phyloP scores from a whole-genome alignment of 2,329 filamentous ascomycete species.

The Cladosporium sp. region DNA sequence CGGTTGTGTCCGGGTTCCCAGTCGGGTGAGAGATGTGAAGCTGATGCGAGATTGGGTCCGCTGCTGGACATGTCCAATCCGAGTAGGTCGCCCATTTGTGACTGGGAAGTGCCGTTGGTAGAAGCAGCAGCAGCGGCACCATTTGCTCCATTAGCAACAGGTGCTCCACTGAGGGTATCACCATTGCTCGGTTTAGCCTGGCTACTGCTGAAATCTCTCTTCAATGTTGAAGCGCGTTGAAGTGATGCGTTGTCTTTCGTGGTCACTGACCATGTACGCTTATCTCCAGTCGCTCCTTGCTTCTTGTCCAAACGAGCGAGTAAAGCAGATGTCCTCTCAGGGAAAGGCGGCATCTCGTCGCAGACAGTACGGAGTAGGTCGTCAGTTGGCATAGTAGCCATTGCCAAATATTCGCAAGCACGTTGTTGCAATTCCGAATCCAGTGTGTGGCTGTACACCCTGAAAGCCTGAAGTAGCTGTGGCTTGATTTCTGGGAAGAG shows the following conservation, averaged over 20 bases:
- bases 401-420: slow-evolving; percentile 87
- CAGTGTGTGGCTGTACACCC: slow-evolving; percentile 86
- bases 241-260: slow-evolving; percentile 67
- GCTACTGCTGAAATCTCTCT: slow-evolving; percentile 69
- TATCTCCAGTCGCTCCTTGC: slow-evolving; percentile 80
- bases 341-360: slow-evolving; percentile 98
- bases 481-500: slow-evolving; percentile 98
- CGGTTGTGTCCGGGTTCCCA: slow-evolving; percentile 90
- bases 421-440: slow-evolving; percentile 94
- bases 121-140: no score
- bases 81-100: slow-evolving; percentile 58
- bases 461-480: slow-evolving; percentile 84
- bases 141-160: slow-evolving; percentile 22
- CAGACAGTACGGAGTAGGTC: slow-evolving; percentile 89
- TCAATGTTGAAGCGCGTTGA: slow-evolving; percentile 74
- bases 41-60: slow-evolving; percentile 80
- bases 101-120: slow-evolving; percentile 25
- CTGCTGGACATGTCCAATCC: slow-evolving; percentile 72
- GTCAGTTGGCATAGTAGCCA: slow-evolving; percentile 81
- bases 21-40: slow-evolving; percentile 85
- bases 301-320: slow-evolving; percentile 92
- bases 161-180: slow-evolving; percentile 30
- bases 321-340: slow-evolving; percentile 85
- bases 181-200: slow-evolving; percentile 36
- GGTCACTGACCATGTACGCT: slow-evolving; percentile 95